Evolutionary conservation across 2,329 filamentous ascomycete genomes (phyloP), one percentile per base, ranked within the genome.

Genomic region (Tolypocladium paradoxum): DNA sequence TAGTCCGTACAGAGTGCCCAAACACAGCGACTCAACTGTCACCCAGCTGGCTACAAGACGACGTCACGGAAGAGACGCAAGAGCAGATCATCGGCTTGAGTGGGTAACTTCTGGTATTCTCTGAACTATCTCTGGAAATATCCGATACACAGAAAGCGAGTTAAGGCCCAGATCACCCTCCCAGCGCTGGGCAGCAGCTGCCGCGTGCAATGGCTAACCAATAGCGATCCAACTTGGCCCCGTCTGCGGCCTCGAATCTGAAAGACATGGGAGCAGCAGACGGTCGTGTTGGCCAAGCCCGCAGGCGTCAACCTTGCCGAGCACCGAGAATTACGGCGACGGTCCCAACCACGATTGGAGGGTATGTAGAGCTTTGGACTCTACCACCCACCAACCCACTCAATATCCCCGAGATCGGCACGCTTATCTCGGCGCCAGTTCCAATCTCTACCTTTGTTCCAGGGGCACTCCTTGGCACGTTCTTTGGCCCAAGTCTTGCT

Each of bases 301-400:
- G 49, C 12, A 45, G 50, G 7, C 40, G n/a, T 11, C 27, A 50
- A 40, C 51, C 22, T 36, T 46, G 31, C 37, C 14, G 22, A 49
- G 20, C 40, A 48, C 47, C 49, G 51, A 46, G 54, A 54, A 54
- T 55, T 53, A n/a, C 18, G 43, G 43, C 43, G 50, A 58, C 63
- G 65, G 70, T 71, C 73, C 66, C 70, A 80, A 79, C 79, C 74
- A 84, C 80, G 82, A 83, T 79, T 82, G 81, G 69, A 75, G 67
- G 68, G 59, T 56, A 63, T 53, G 54, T 60, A 70, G 61, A 60
- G 69, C 74, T 59, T 71, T 65, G 70, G 70, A 84, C 83, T 58
- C 70, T 88, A 84, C 83, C 88, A 95, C 74, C 88, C 89, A 77
- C 90, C 90, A 83, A 96, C 89, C 85, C 92, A 95, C 82, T 95